Evolutionary conservation across 306 rosid genomes (phyloP), one percentile per base, ranked within the genome.

Genomic region (Myrica gale): DNA sequence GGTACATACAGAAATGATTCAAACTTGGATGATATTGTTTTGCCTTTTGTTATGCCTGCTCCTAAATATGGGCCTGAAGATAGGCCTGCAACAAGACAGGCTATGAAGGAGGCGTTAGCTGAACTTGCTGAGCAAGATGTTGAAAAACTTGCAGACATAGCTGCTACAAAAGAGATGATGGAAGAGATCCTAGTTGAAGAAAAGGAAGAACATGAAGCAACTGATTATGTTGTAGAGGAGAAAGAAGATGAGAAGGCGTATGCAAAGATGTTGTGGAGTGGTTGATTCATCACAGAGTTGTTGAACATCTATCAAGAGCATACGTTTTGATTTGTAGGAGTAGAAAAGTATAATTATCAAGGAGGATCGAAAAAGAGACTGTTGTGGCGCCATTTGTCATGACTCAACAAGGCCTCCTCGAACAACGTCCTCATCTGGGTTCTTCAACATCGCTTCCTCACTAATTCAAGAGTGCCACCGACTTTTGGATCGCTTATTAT

Each of bases 41-140:
- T 90, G 74, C 97, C 97, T 32, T 90, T 82, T 77, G 89, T 92
- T 77, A 88, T 85, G 80, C 97, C 97, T 81, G 91, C 97, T 76
- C 96, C 96, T 61, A 92, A 81, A 81, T 92, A 90, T 80, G 83
- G 88, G 56, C 80, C 69, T 72, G 80, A 77, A 65, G 97, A 92
- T 74, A 84, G 86, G 88, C 97, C 96, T 19, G 97, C 96, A 50
- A 90, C 97, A 15, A 71, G 71, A 80, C 82, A 75, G 75, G 91
- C 97, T 72, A 88, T 92, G 96, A 86, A 89, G 86, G 90, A 90
- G 82, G 97, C 46, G 45, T 79, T 89, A 86, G 79, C 83, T 50
- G 91, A 84, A 54, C 82, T 85, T 75, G 58, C 79, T 13, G 84
- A 82, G 76, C 65, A 7, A 76, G 88, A 78, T 79, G 79, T 54